phyloP scores from a whole-genome alignment of 169 alveolate genomes.

The Cryptosporidium meleagridis region DNA sequence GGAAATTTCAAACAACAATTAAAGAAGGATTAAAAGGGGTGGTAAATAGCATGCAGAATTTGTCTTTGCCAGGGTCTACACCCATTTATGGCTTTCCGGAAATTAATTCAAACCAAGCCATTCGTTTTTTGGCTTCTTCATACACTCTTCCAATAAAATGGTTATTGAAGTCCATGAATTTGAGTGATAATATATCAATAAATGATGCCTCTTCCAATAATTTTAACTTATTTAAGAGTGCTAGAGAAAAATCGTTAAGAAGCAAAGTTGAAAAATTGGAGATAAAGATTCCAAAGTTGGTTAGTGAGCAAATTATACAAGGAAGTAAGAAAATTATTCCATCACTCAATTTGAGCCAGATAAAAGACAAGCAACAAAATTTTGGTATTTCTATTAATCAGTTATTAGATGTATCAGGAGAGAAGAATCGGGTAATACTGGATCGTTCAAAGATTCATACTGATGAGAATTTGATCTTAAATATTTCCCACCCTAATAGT shows the following conservation, averaged over 20 bases:
- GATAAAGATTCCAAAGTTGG: neutral
- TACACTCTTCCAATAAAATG: neutral
- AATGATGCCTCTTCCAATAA: neutral
- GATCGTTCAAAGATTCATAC: slow-evolving; percentile 11
- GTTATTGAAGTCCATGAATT: neutral
- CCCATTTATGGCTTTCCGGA: slow-evolving; percentile 1
- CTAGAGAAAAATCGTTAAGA: neutral
- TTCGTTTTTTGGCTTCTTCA: neutral
- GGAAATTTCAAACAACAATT: neutral
- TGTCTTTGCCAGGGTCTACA: neutral
- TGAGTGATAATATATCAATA: neutral
- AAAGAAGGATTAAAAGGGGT: neutral
- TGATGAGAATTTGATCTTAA: slow-evolving; percentile 34
- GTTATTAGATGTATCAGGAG: neutral
- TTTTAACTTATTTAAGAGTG: neutral
- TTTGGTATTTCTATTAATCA: neutral
- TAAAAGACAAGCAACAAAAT: neutral
- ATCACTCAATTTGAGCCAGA: neutral
- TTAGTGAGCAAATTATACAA: neutral
- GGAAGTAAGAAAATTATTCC: slow-evolving; percentile 5
- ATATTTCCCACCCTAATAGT: slow-evolving; percentile 16
- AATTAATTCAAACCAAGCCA: neutral
- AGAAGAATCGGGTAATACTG: neutral
- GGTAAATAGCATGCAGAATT: neutral
- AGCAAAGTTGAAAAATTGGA: neutral